Evolutionary conservation across 1,284 basidiomycete genomes (phyloP).

Genomic region (Leccinum griseonigrum): DNA sequence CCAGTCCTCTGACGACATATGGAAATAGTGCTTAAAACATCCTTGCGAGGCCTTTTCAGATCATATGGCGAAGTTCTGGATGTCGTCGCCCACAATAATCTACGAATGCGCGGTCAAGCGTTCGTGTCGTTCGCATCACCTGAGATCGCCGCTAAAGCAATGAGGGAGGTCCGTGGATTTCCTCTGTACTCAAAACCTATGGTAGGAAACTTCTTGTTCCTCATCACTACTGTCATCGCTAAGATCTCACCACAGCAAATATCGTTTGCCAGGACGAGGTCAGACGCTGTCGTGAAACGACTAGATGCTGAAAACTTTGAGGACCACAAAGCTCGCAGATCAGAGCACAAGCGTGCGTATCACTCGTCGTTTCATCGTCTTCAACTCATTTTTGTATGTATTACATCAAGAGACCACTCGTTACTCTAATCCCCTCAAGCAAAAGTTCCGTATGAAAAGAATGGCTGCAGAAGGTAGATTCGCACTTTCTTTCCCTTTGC

Average conservation of each 20-base stretch:
- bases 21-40: slow-evolving; percentile 77
- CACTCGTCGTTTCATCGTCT: slow-evolving; percentile 15
- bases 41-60: slow-evolving; percentile 88
- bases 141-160: slow-evolving; percentile 82
- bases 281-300: slow-evolving; percentile 85
- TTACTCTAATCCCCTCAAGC: slow-evolving; percentile 83
- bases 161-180: slow-evolving; percentile 91
- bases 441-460: slow-evolving; percentile 78
- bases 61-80: slow-evolving; percentile 90
- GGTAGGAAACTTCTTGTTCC: slow-evolving; percentile 45
- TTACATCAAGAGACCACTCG: slow-evolving; percentile 64
- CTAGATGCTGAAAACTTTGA: slow-evolving; percentile 68
- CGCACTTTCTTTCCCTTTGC: slow-evolving; percentile 22
- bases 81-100: slow-evolving; percentile 89
- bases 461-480: slow-evolving; percentile 68
- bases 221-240: slow-evolving; percentile 5
- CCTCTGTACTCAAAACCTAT: slow-evolving; percentile 97
- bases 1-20: slow-evolving; percentile 11
- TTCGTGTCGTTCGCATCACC: slow-evolving; percentile 89
- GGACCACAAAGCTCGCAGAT: slow-evolving; percentile 69
- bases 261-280: slow-evolving; percentile 84
- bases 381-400: slow-evolving; percentile 1
- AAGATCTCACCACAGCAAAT: slow-evolving; percentile 67
- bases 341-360: slow-evolving; percentile 76
- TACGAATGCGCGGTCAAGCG: slow-evolving; percentile 97